Base-by-base conservation (phyloP, 2,329 filamentous ascomycete species). In the Alternaria sp. region DNA sequence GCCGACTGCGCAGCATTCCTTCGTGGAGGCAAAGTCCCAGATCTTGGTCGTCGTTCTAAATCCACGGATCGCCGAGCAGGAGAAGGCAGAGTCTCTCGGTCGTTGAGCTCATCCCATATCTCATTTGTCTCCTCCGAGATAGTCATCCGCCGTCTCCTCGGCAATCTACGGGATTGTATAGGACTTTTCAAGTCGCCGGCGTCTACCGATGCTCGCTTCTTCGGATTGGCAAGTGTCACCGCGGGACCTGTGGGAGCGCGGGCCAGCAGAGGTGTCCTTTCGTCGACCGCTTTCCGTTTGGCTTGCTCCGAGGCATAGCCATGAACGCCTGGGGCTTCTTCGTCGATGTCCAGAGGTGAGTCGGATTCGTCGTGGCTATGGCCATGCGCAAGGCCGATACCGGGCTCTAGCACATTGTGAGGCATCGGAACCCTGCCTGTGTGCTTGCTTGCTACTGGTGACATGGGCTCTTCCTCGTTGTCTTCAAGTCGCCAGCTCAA, bases 401-500 rank as follows among this genome's bases (percentile, higher is more conserved):
- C 93, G 2, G 94, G 93, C 1, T 93, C 89, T 19, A 97, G 85
- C 1, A 89, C 89, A 1, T 91, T 93, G 76, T 87, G 80, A n/a
- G 83, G 81, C 44, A 83, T 78, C 23, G 71, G 77, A 6, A 81
- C 75, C 74, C 80, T 65, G 69, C 75, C 75, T 56, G 71, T 77
- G 64, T 78, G 71, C 71, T 75, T 77, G 68, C 71, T 68, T 59
- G 69, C 64, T 49, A 72, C 65, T 76, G 66, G 82, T 74, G 74
- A 50, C 87, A 86, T 30, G 81, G 86, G 3, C 86, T 89, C 44
- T 84, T 85, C 69, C 86, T 89, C 69, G 91, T 64, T 90, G 73
- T 95, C 92, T 77, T 92, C 93, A 59, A 99, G 86, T 63, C 96
- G 90, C 95, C 96, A 98, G 32, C 94, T 97, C 4, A 99, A 85